phyloP scores from a whole-genome alignment of 2,329 filamentous ascomycete genomes.

The Xylaria sp. region DNA sequence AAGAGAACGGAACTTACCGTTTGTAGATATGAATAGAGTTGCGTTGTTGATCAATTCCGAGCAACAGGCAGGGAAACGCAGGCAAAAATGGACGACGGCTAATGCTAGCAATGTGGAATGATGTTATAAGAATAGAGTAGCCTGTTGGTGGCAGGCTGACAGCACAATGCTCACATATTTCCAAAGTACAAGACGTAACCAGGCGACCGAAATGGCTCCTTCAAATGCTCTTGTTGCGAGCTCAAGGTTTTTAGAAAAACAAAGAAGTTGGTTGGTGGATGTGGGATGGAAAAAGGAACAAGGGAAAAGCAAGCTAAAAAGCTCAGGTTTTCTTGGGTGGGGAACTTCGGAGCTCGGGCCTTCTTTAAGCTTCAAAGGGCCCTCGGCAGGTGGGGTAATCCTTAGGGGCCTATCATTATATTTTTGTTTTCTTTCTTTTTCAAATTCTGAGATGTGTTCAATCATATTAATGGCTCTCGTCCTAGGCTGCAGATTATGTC shows the following conservation, averaged over 20 bases:
- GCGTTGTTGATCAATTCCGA: neutral
- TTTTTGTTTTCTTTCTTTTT: no score
- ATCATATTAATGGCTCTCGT: no score
- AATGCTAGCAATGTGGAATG: neutral
- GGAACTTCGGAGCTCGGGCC: conserved; percentile 18
- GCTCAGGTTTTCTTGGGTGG: conserved; percentile 26
- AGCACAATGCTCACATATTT: conserved; percentile 37
- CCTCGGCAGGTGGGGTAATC: neutral
- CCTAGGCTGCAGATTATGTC: no score
- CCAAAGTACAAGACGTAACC: conserved; percentile 12
- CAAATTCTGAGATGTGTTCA: no score
- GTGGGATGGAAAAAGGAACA: neutral
- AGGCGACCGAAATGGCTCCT: neutral
- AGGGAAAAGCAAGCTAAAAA: neutral
- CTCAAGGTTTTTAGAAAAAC: neutral
- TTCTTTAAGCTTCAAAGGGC: neutral
- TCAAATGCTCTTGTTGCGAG: neutral
- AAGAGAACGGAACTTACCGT: conserved; percentile 29
- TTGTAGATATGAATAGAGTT: conserved; percentile 23
- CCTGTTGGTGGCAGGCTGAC: conserved; percentile 31
- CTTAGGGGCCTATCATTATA: no score
- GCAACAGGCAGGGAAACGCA: neutral
- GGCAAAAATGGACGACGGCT: neutral
- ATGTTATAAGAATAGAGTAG: conserved; percentile 10
- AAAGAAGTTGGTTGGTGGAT: conserved; percentile 12